A percentile compares a stretch with the other conserved stretches of the same genome.
Evolutionary conservation across 73 alveolate species (phyloP).

Genomic region (Breviolum minutum): DNA sequence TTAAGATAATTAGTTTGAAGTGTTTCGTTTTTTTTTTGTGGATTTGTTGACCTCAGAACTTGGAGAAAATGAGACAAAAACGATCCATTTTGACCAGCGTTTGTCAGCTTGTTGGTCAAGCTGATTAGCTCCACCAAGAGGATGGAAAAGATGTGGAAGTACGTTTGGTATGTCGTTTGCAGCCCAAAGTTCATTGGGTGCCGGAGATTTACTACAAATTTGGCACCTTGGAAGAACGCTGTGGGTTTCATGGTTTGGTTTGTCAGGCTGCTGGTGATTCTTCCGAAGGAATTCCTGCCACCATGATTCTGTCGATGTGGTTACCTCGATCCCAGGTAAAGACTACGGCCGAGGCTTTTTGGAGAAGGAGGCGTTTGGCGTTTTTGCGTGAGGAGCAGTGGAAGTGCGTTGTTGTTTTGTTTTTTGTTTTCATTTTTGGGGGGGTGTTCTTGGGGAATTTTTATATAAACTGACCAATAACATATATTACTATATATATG

Average conservation of each 20-base stretch:
- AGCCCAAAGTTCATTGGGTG: conserved; percentile 94
- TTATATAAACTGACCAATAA: no score
- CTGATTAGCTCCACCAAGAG: no score
- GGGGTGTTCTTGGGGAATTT: no score
- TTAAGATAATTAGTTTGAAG: no score
- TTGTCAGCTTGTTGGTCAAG: background rate
- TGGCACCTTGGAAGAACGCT: background rate
- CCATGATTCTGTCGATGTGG: background rate
- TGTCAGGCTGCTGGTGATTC: background rate
- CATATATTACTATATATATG: no score
- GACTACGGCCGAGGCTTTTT: conserved; percentile 89
- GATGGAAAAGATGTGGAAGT: conserved; percentile 91
- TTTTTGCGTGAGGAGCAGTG: background rate
- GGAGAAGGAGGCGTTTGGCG: conserved; percentile 52
- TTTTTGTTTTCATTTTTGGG: no score
- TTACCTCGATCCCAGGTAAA: background rate
- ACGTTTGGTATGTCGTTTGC: conserved; percentile 85
- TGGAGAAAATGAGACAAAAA: background rate
- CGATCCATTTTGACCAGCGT: no score
- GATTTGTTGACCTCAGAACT: background rate
- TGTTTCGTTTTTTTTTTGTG: no score
- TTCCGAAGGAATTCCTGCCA: background rate
- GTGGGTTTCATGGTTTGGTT: background rate
- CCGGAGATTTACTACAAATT: conserved; percentile 91
- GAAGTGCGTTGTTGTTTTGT: no score